Evolutionary conservation across 2,329 filamentous ascomycete species (phyloP), one percentile per base, ranked within the genome.

Genomic region (Sporothrix euskadiensis): DNA sequence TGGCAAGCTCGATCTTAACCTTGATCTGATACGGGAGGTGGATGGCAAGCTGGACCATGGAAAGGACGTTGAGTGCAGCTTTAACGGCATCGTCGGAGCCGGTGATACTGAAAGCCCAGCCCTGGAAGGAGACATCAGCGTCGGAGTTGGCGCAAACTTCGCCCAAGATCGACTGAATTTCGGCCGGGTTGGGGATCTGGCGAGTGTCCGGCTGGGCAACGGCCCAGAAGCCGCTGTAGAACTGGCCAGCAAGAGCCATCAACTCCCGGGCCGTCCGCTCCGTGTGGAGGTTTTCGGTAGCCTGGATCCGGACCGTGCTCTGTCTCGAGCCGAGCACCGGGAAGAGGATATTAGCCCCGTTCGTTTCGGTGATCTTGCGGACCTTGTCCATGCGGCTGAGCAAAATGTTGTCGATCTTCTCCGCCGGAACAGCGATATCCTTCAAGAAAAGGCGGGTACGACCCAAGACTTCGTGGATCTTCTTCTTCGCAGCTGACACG

Each of bases 1-100:
- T 98, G 79, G 96, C 96, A 73, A 99, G 91, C 85, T 99, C 96
- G 76, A 99, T 97, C 86, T 98, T 98, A 80, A 99, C 95, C 73
- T 94, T 90, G 81, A 99, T 97, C 81, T 97, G 94, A 79, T 97
- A 97, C 77, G 93, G 92, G 57, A 92, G 90, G 78, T 94, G 92
- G 76, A 91, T 91, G 74, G 97, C 93, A 79, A 98, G 97, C 57
- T 92, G 91, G 76, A 97, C 92, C 77, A 97, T 92, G 72, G 95
- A 93, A 78, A 99, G 94, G 73, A 98, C 94, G 81, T 91, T 92
- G 84, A 99, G 89, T n/a, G 95, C 96, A 72, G 92, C 91, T 83
- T 98, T 98, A 78, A 98, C 95, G 16, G 94, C 91, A 81, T 99
- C 97, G 80, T 99, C 96, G 16, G 95, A 97, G 26, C 96, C 96